Evolutionary conservation across 805 yeast species (phyloP).

Genomic region (Candida rishiriensis): DNA sequence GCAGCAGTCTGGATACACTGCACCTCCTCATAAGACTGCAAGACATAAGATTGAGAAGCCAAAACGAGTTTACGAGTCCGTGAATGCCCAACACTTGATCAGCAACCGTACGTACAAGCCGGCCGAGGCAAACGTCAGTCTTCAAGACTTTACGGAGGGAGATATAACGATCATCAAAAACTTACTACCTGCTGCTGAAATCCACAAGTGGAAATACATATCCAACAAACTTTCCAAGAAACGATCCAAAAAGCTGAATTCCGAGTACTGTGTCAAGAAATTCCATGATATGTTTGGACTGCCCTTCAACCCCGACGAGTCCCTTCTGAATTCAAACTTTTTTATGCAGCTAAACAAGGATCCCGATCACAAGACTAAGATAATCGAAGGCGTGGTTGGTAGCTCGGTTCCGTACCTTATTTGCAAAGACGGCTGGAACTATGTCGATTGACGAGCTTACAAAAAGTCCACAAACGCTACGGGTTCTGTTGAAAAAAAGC

Average conservation of each 20-base stretch:
- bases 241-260: slow-evolving; percentile 27
- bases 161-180: slow-evolving; percentile 25
- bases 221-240: slow-evolving; percentile 28
- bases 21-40: background rate
- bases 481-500: no score
- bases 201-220: slow-evolving; percentile 31
- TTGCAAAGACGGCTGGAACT: slow-evolving; percentile 29
- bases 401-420: slow-evolving; percentile 30
- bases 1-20: background rate
- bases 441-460: slow-evolving; percentile 5
- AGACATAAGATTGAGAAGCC: no score
- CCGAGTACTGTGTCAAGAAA: slow-evolving; percentile 28
- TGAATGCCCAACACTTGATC: slow-evolving; percentile 14
- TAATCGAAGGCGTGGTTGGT: slow-evolving; percentile 29
- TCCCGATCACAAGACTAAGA: slow-evolving; percentile 6
- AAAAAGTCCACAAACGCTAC: no score
- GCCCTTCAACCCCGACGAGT: slow-evolving; percentile 26
- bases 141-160: slow-evolving; percentile 26
- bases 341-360: slow-evolving; percentile 11
- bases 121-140: slow-evolving; percentile 21
- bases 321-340: slow-evolving; percentile 19
- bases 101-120: slow-evolving; percentile 18
- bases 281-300: slow-evolving; percentile 30
- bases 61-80: slow-evolving; percentile 8
- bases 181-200: slow-evolving; percentile 28